phyloP scores from a whole-genome alignment of 2,329 filamentous ascomycete species.

The Apiospora aurea region DNA sequence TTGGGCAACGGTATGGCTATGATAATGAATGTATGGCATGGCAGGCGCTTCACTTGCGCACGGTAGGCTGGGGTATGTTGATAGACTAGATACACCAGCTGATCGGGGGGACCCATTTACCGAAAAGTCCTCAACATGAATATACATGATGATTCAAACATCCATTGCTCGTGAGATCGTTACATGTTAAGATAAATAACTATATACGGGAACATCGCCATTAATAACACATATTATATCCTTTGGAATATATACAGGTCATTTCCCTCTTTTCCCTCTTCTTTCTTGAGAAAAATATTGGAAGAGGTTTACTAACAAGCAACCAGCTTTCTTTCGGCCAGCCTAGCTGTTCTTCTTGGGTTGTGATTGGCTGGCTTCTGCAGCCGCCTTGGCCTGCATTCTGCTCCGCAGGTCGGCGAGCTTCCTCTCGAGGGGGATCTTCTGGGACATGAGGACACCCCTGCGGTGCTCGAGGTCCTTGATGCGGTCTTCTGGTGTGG shows the following conservation, averaged over 20 bases:
- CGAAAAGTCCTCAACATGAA: neutral
- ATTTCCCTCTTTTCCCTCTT: too few species aligned
- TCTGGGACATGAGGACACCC: conserved; percentile 47
- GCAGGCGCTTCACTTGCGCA: conserved; percentile 26
- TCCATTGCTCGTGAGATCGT: conserved; percentile 2
- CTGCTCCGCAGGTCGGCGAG: conserved; percentile 48
- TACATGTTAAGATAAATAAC: neutral
- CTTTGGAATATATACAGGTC: neutral
- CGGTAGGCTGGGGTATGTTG: conserved; percentile 3
- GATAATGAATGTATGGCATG: conserved; percentile 30
- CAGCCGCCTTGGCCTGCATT: conserved; percentile 46
- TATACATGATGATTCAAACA: neutral
- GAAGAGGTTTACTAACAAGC: neutral
- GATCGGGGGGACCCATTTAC: neutral
- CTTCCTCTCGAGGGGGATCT: conserved; percentile 50
- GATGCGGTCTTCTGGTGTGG: conserved; percentile 53
- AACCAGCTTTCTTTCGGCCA: neutral
- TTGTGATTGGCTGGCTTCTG: conserved; percentile 29
- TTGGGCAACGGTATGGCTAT: neutral
- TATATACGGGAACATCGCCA: neutral
- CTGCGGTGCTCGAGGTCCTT: conserved; percentile 52
- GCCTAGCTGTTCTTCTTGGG: neutral
- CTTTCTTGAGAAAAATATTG: neutral
- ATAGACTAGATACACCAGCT: conserved; percentile 21
- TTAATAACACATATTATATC: neutral